Conservation (phyloP, 305 asterid species). For the Fraxinus latifolia region DNA sequence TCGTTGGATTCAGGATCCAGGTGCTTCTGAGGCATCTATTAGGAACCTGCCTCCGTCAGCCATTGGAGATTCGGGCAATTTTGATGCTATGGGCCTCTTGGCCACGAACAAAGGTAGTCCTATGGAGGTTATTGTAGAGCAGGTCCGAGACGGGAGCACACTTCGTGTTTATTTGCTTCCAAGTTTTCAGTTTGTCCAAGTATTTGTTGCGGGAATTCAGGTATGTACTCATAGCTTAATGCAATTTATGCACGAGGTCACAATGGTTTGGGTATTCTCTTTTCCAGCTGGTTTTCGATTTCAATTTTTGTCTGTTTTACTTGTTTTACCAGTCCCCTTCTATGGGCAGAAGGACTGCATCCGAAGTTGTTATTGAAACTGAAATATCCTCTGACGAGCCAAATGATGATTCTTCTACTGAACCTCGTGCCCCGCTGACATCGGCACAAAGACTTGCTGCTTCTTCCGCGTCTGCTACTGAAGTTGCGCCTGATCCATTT, state of each 20-base stretch:
- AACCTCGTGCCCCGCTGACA: slow-evolving; percentile 65
- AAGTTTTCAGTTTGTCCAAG: slow-evolving; percentile 84
- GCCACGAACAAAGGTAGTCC: slow-evolving; percentile 74
- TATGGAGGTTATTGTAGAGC: slow-evolving; percentile 89
- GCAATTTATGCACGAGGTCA: not conserved
- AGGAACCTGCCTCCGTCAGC: slow-evolving; percentile 91
- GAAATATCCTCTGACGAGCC: slow-evolving; percentile 51
- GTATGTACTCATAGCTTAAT: slow-evolving; percentile 29
- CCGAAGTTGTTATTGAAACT: slow-evolving; percentile 42
- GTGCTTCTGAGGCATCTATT: slow-evolving; percentile 69
- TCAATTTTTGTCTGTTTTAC: not conserved
- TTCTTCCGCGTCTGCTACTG: slow-evolving; percentile 53
- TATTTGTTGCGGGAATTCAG: slow-evolving; percentile 94
- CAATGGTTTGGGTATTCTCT: not conserved
- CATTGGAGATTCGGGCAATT: slow-evolving; percentile 64
- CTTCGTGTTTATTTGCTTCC: slow-evolving; percentile 93
- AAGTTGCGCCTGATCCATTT: slow-evolving; percentile 79
- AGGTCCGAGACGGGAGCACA: slow-evolving; percentile 93
- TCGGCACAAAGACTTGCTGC: slow-evolving; percentile 91
- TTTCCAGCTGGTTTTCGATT: not conserved
- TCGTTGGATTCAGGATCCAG: slow-evolving; percentile 61
- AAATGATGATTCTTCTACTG: slow-evolving; percentile 58
- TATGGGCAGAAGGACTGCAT: slow-evolving; percentile 77
- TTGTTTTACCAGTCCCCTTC: slow-evolving; percentile 70
- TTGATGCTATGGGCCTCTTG: slow-evolving; percentile 78